Conservation (phyloP, 148 eudicot genomes). For the Persicaria tinctoria region DNA sequence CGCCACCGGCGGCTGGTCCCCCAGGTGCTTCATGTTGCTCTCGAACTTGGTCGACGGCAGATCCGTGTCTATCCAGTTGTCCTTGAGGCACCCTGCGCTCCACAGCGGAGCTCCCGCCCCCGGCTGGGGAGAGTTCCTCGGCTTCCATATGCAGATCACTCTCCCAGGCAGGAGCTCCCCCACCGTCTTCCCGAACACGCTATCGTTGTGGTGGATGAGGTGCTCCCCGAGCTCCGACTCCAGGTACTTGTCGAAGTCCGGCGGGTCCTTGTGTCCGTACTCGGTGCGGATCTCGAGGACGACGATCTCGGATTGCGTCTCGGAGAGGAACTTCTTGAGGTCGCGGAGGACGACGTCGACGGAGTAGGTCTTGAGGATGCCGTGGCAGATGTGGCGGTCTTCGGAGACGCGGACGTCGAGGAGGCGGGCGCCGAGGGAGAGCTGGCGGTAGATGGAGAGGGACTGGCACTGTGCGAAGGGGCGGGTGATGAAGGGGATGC, state of each 20-base stretch:
- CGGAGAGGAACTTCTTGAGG: slow-evolving; percentile 58
- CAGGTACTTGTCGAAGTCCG: slow-evolving; percentile 65
- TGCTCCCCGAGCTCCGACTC: slow-evolving; percentile 62
- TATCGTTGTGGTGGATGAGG: slow-evolving; percentile 71
- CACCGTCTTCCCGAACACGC: slow-evolving; percentile 58
- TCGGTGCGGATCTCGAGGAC: slow-evolving; percentile 87
- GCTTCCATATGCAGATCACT: slow-evolving; percentile 86
- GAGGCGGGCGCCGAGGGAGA: slow-evolving; percentile 55
- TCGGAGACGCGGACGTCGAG: slow-evolving; percentile 73
- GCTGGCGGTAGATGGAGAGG: slow-evolving; percentile 69
- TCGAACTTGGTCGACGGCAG: slow-evolving; percentile 83
- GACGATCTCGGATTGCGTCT: slow-evolving; percentile 75
- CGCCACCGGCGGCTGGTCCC: slow-evolving; percentile 49
- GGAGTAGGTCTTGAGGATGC: slow-evolving; percentile 53
- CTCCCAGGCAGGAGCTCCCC: slow-evolving; percentile 68
- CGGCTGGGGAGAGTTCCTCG: slow-evolving; percentile 48
- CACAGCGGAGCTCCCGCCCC: slow-evolving; percentile 54
- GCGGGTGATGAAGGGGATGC: slow-evolving; percentile 58
- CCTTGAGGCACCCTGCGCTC: slow-evolving; percentile 61
- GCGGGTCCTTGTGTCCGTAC: slow-evolving; percentile 81
- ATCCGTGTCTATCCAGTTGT: slow-evolving; percentile 91
- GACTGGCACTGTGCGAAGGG: slow-evolving; percentile 95
- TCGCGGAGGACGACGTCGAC: slow-evolving; percentile 68
- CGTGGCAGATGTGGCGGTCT: slow-evolving; percentile 77
- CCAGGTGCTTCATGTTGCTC: slow-evolving; percentile 65